A percentile compares a stretch with the other conserved stretches of the same genome.
phyloP scores from a whole-genome alignment of 1,284 basidiomycete genomes.

The Ganoderma meredithae region DNA sequence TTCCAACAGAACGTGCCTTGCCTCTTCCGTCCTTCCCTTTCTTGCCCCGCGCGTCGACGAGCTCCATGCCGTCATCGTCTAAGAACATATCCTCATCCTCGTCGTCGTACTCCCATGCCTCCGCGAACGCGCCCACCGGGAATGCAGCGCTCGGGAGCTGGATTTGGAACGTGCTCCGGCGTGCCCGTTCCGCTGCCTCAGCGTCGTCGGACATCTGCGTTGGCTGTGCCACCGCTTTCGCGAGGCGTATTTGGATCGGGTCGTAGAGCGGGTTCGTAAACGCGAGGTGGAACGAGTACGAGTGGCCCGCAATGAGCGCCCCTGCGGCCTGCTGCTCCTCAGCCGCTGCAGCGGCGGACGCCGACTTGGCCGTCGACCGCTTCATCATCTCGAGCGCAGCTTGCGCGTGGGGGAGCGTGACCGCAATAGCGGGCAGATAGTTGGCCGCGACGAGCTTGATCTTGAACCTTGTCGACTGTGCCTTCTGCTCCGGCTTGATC shows the following conservation, averaged over 20 bases:
- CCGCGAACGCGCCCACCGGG: conserved; percentile 86
- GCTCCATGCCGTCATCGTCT: conserved; percentile 70
- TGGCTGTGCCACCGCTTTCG: conserved; percentile 52
- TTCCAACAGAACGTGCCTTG: conserved; percentile 75
- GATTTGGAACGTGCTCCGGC: conserved; percentile 77
- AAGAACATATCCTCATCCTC: conserved; percentile 88
- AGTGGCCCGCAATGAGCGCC: conserved; percentile 74
- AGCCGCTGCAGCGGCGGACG: conserved; percentile 47
- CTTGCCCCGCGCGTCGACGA: conserved; percentile 44
- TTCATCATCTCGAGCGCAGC: conserved; percentile 55
- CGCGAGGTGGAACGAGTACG: conserved; percentile 88
- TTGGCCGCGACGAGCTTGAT: conserved; percentile 96
- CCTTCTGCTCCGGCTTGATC: conserved; percentile 98
- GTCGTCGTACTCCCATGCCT: conserved; percentile 96
- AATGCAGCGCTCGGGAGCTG: conserved; percentile 81
- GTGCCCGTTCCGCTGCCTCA: conserved; percentile 55
- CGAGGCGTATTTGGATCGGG: conserved; percentile 87
- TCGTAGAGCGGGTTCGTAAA: conserved; percentile 95
- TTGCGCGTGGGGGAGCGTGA: conserved; percentile 66
- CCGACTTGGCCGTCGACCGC: conserved; percentile 51
- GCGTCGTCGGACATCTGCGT: conserved; percentile 48
- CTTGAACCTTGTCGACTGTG: conserved; percentile 92
- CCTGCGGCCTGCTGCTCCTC: conserved; percentile 48
- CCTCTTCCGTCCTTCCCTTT: conserved; percentile 52
- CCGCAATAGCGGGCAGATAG: conserved; percentile 90